Base-by-base conservation (phyloP, 805 yeast genomes). In the Candida fluviatilis region DNA sequence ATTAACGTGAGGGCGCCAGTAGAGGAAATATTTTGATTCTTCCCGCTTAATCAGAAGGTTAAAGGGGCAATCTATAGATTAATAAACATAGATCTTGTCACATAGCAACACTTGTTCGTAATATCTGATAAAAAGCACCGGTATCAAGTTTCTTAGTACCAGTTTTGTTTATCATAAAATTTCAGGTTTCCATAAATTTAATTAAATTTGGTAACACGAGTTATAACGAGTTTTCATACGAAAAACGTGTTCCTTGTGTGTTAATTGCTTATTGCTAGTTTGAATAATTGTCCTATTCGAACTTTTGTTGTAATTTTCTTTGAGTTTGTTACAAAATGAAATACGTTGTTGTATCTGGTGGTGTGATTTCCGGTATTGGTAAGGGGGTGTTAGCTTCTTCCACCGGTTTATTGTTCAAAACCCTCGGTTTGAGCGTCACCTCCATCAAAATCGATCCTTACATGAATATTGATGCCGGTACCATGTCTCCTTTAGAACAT, bases 341-440 rank as follows among this genome's bases (percentile, higher is more conserved):
- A 69, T 93, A 89, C 96, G 98, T 93, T 56, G 95, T 93, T 56
- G 99, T 93, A 34, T 90, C 98, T 42, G 99, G 99, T 64, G 99
- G 99, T 78, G 99, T 93, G 54, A 93, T 93, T 52, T 86, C 96
- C 54, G 99, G 99, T 69, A 93, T 93, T 61, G 99, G 99, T 63
- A 93, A 93, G 64, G 99, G 99, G 65, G 99, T 93, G 46, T 75
- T 84, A 42, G 99, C 99, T 44, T 89, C 97, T 25, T 88, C 97
- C 43, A 93, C 98, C 24, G 99, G 99, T 44, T 80, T 93, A 67
- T 65, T 93, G 48, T 76, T 93, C 66, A 93, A 93, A 65, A 90
- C 99, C 29, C 69, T 87, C 42, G 99, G 99, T 44, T 75, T 85
- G 55, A 82, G 95, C 59, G 98, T 91, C 46, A 91, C 99, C 3